Evolutionary conservation across 202 grass and related monocot species (phyloP), one percentile per base, ranked within the genome.

Genomic region (Musa balbisiana): DNA sequence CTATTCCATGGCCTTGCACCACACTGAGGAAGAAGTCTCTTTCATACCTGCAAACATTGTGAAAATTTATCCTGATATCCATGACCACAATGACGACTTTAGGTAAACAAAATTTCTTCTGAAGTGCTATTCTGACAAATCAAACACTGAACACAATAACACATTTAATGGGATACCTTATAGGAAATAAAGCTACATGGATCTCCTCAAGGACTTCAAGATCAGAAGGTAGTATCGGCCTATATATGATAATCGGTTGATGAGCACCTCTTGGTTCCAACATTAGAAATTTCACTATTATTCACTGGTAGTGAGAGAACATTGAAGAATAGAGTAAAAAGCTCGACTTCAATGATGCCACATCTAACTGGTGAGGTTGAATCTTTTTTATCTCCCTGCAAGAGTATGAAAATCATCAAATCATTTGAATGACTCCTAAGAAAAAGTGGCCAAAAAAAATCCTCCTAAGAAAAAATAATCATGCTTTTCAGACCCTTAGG

Each of bases 21-120:
- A 92, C 95, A 67, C 88, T 91, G 77, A 98, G 85, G 83, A 98
- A 98, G 74, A 98, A 98, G 78, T 94, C 95, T 63, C 83, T 92
- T 83, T 98, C 95, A 79, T 98, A 98, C 75, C 95, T 98, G 72
- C 69, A 76, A 67, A 65, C 1, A 1, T 73, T 16, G 9, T 51
- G 20, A 21, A 76, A 52, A 76, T 25, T 52, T 9, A 3, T 14
- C n/a, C 60, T 23, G 6, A 24, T 24, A 64, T 64, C 52, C 12
- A 63, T 50, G 55, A n/a, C 8, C 3, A 49, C 11, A 23, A 65
- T 52, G 29, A 26, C 2, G 59, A 59, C 24, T 74, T 33, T 56
- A 74, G 25, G 49, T 71, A 25, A 49, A 76, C 16, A 64, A 43
- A 33, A 24, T 49, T 64, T 64, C 49, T 64, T 65, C 43, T 14